Conservation (phyloP, 345 rosid species). For the Geranium rotundifolium region DNA sequence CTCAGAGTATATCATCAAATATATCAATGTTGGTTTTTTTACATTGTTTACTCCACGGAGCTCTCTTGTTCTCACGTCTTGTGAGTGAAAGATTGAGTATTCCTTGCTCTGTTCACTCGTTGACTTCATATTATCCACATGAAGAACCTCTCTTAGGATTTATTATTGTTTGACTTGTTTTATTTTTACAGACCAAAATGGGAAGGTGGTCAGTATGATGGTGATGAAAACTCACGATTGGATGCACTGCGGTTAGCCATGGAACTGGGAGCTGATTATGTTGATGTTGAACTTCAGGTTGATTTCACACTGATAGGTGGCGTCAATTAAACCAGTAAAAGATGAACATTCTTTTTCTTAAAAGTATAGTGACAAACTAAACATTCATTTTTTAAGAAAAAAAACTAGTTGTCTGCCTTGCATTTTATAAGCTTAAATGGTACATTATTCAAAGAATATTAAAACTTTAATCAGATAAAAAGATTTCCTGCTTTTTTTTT, state of each 20-base stretch:
- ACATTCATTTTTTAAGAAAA: background rate
- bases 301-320: conserved; percentile 6
- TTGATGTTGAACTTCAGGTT: conserved; percentile 96
- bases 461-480: no score
- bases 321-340: background rate
- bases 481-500: no score
- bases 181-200: conserved; percentile 53
- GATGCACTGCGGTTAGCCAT: conserved; percentile 68
- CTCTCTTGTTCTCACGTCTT: background rate
- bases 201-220: conserved; percentile 93
- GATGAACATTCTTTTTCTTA: background rate
- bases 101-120: background rate
- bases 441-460: no score
- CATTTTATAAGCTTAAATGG: no score
- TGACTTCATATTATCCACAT: background rate
- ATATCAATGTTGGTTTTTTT: background rate
- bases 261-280: conserved; percentile 89
- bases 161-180: background rate
- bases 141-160: background rate
- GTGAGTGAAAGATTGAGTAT: background rate
- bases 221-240: conserved; percentile 56
- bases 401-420: no score
- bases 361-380: background rate
- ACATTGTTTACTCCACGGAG: background rate
- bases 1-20: no score